A percentile compares a stretch with the other conserved stretches of the same genome.
phyloP scores from a whole-genome alignment of 2,329 filamentous ascomycete species.

The Colletotrichum aenigma region DNA sequence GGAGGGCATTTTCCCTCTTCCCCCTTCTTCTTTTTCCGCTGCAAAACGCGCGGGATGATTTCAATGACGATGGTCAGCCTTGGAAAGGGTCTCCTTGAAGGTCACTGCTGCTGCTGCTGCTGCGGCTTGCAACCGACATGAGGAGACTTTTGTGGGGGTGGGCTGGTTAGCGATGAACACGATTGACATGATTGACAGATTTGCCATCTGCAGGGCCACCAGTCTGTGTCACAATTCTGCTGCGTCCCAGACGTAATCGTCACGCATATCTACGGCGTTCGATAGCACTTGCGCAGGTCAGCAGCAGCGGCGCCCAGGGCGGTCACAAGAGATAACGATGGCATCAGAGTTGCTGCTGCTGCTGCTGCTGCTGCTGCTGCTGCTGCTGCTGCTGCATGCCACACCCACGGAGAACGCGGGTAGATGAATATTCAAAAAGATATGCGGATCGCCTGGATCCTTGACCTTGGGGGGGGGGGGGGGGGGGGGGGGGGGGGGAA shows the following conservation, averaged over 20 bases:
- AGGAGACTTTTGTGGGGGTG: constrained; percentile 1
- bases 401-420: background rate
- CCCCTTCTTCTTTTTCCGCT: background rate
- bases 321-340: background rate
- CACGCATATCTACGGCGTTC: background rate
- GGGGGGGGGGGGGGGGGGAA: background rate
- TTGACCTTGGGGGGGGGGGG: background rate
- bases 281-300: background rate
- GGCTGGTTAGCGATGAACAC: background rate
- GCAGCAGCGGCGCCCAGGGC: background rate
- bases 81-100: background rate
- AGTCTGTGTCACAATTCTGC: background rate
- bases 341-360: background rate
- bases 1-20: background rate
- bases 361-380: too few species aligned
- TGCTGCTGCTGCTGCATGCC: background rate
- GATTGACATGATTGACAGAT: background rate
- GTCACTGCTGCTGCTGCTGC: background rate
- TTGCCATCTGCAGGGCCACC: background rate
- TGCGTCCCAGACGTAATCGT: background rate
- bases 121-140: background rate
- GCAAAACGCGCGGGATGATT: background rate
- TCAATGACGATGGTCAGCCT: background rate
- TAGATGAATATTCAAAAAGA: background rate
- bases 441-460: background rate